Evolutionary conservation across 768 basidiomycete species (phyloP), one percentile per base, ranked within the genome.

Genomic region (Pleurotus tuber-regium): DNA sequence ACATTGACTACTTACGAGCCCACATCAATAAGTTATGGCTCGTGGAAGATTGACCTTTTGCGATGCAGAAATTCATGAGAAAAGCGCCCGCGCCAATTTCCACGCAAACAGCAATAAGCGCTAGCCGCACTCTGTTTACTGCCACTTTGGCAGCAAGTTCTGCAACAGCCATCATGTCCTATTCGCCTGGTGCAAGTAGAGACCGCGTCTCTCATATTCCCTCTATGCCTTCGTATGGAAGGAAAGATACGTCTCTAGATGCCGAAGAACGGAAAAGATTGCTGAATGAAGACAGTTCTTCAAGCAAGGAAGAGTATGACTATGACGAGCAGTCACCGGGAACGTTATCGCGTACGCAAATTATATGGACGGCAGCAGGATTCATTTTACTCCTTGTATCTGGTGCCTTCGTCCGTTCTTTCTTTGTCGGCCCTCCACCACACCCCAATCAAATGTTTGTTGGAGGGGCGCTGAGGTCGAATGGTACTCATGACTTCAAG

Each of bases 401-500:
- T 23, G 78, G 75, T 1, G 67, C 68, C 4, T 66, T 77, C 50
- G 64, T 73, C 4, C 69, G 72, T n/a, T 65, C 63, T 11, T 51
- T 74, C 2, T 55, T 78, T 1, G 61, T 69, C 26, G 59, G 59
- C 16, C 58, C 60, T 2, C 61, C 52, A 7, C 48, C 59, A 5
- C 62, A 62, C 31, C 66, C 65, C 6, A 62, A 67, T 43, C 49
- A 66, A 9, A 55, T 67, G 28, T 73, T 76, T 56, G 63, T 72
- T 39, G 73, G 72, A 25, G 63, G 70, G 25, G 66, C 65, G 23
- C 60, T 84, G 49, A 70, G 77, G 50, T 88, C 82, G 2, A 95
- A 94, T 60, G 92, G 92, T 26, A 94, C 92, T 1, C 87, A 92
- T 57, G 76, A 82, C 36, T 94, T 86, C 69, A 87, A 79, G 68